phyloP scores from a whole-genome alignment of 2,329 filamentous ascomycete genomes.

The Monilinia aucupariae region DNA sequence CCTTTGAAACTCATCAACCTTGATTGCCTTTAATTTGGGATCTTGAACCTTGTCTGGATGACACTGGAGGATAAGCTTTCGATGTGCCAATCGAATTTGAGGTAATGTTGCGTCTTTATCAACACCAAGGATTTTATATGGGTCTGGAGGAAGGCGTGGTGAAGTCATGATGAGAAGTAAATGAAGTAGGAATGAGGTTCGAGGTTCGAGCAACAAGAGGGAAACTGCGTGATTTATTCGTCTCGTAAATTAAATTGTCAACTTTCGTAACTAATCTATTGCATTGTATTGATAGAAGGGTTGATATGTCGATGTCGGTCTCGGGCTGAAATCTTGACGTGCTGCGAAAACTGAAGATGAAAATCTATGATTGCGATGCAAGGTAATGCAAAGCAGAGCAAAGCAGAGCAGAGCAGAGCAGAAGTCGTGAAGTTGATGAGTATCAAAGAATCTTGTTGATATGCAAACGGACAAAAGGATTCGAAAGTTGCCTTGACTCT shows the following conservation, averaged over 20 bases:
- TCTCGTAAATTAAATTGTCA: slow-evolving; percentile 15
- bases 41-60: slow-evolving; percentile 86
- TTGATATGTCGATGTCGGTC: neutral
- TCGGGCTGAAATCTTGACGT: neutral
- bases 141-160: slow-evolving; percentile 48
- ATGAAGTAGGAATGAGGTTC: neutral
- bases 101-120: slow-evolving; percentile 62
- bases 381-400: too few relatives aligned
- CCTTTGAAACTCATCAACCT: slow-evolving; percentile 83
- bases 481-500: neutral
- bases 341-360: neutral
- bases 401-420: too few relatives aligned
- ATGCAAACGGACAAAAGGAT: neutral
- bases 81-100: slow-evolving; percentile 73
- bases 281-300: slow-evolving; percentile 11
- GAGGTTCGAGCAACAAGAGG: neutral
- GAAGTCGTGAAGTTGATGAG: neutral
- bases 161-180: slow-evolving; percentile 20
- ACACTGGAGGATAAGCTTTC: slow-evolving; percentile 80
- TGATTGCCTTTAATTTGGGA: slow-evolving; percentile 62
- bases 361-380: slow-evolving; percentile 1
- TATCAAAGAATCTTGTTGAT: neutral
- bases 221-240: neutral
- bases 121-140: slow-evolving; percentile 73
- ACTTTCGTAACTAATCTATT: slow-evolving; percentile 13